Percentiles rank a stretch among this genome's conserved stretches.
These are phyloP conservation scores for Mortierella sp. DNA, from an alignment of 371 early-diverging fungal genomes.

Conservation along the genomic window DNA sequence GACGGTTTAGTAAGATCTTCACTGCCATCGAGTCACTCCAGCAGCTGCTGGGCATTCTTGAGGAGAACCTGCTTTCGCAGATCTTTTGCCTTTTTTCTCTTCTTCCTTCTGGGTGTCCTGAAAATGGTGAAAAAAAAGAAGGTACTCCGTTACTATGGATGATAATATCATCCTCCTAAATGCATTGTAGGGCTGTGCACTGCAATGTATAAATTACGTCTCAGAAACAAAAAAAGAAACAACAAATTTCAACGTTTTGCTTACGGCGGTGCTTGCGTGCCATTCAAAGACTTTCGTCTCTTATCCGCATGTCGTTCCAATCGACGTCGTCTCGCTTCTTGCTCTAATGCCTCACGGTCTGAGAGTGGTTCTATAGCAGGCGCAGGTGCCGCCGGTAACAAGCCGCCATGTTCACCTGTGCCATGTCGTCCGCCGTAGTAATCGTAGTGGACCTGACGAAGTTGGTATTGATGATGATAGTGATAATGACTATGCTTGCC, in stretches of 20 bases:
- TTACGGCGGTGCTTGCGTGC: conserved; percentile 34
- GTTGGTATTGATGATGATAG: no score
- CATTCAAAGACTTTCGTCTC: conserved; percentile 42
- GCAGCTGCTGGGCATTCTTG: conserved; percentile 47
- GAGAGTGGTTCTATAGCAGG: conserved; percentile 36
- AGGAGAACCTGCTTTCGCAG: conserved; percentile 49
- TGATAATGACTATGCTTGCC: not conserved
- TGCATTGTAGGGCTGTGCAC: no score
- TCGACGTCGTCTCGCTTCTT: conserved; percentile 45
- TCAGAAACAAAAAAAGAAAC: not conserved
- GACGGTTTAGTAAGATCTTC: conserved; percentile 2
- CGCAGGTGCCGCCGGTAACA: conserved; percentile 20
- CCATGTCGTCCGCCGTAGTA: conserved; percentile 12
- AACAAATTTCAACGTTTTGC: not conserved
- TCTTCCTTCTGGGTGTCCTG: conserved; percentile 33
- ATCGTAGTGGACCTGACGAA: conserved; percentile 1
- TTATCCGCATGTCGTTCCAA: conserved; percentile 46
- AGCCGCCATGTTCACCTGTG: conserved; percentile 15
- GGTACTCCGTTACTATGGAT: no score
- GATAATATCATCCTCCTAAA: no score
- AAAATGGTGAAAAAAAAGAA: no score
- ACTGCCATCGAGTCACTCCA: conserved; percentile 40
- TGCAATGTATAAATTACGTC: no score
- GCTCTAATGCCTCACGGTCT: conserved; percentile 37
- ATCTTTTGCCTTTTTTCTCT: conserved; percentile 50